Percentiles rank a stretch among this genome's conserved stretches.
phyloP scores from a whole-genome alignment of 2,329 filamentous ascomycete species.

The Teratosphaeria zuluensis region DNA sequence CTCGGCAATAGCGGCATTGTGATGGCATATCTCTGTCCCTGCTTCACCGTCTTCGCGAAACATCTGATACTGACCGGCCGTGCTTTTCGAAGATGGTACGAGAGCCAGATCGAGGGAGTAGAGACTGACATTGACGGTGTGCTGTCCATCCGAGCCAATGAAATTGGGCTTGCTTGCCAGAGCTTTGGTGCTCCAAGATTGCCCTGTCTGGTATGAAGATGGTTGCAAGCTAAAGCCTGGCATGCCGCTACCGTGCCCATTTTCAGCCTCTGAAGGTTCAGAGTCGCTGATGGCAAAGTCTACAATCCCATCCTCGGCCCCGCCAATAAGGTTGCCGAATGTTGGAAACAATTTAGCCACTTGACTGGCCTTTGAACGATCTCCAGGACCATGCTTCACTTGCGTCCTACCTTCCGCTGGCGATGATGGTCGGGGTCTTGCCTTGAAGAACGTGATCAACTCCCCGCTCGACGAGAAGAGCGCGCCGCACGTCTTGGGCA shows the following conservation, averaged over 20 bases:
- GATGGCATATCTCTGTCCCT: constrained; percentile 61
- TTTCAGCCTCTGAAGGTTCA: constrained; percentile 3
- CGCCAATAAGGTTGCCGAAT: constrained; percentile 18
- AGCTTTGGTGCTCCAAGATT: constrained; percentile 21
- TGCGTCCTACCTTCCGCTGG: not conserved
- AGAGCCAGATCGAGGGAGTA: constrained; percentile 51
- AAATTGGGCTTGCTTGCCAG: constrained; percentile 15
- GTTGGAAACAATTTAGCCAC: constrained; percentile 26
- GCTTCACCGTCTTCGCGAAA: constrained; percentile 57
- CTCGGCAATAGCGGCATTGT: constrained; percentile 72
- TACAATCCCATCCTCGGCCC: not conserved
- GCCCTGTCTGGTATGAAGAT: constrained; percentile 35
- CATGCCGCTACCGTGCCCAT: not conserved
- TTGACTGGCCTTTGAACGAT: not conserved
- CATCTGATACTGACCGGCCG: constrained; percentile 72
- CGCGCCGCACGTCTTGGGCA: constrained; percentile 50
- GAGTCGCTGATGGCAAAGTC: constrained; percentile 8
- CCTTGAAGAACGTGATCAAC: constrained; percentile 44
- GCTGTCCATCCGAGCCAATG: constrained; percentile 22
- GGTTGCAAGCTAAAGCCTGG: constrained; percentile 40
- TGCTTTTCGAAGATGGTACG: constrained; percentile 58
- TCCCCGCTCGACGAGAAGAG: constrained; percentile 49
- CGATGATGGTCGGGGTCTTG: not conserved
- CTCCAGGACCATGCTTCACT: not conserved
- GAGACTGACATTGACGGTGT: constrained; percentile 64